Conservation (phyloP, 1,284 basidiomycete genomes). For the Austroboletus niveus region DNA sequence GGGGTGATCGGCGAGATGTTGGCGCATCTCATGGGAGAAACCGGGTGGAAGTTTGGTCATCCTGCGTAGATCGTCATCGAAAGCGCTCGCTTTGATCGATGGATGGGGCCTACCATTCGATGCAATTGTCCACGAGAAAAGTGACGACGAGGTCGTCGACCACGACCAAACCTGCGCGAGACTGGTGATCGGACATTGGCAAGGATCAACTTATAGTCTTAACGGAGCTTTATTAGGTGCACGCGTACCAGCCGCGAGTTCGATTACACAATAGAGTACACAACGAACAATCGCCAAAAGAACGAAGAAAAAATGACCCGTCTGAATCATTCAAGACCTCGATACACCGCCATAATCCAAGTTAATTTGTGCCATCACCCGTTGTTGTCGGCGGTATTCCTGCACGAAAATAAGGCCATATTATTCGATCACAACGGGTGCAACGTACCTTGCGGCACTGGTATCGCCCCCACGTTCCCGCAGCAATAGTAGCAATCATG, state of each 20-base stretch:
- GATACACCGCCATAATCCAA: too few species aligned
- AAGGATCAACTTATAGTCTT: too few species aligned
- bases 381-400: too few species aligned
- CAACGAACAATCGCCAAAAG: too few species aligned
- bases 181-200: too few species aligned
- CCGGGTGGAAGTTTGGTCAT: slow-evolving; percentile 76
- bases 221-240: too few species aligned
- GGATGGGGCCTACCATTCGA: slow-evolving; percentile 60
- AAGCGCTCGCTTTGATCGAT: not conserved
- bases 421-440: slow-evolving; percentile 6
- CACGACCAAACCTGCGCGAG: not conserved
- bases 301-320: too few species aligned
- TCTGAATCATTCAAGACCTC: too few species aligned
- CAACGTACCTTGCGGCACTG: slow-evolving; percentile 72
- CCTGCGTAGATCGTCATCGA: slow-evolving; percentile 38
- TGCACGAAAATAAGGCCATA: not conserved
- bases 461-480: slow-evolving; percentile 80
- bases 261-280: too few species aligned
- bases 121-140: slow-evolving; percentile 73
- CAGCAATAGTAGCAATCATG: slow-evolving; percentile 71
- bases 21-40: slow-evolving; percentile 68
- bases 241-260: too few species aligned
- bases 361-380: too few species aligned
- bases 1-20: slow-evolving; percentile 57
- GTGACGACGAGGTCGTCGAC: slow-evolving; percentile 59